Evolutionary conservation across 202 grass and related monocot species (phyloP), one percentile per base, ranked within the genome.

Genomic region (Panicum hallii): DNA sequence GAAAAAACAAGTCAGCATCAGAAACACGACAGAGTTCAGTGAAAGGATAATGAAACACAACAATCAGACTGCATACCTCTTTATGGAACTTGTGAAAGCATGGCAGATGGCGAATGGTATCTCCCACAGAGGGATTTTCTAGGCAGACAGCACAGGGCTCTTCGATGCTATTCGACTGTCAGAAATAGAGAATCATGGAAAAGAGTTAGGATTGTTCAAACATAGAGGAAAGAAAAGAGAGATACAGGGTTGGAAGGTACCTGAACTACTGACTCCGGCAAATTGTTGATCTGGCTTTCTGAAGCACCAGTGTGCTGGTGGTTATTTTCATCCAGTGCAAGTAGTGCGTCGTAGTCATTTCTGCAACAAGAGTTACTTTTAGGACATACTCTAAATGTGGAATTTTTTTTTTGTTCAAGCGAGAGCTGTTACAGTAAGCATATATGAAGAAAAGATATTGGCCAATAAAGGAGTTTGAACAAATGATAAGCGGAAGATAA

Each of bases 21-120:
- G 75, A 75, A 70, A 63, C 45, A 41, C 23, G 38, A 45, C 20
- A 81, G 67, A 17, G 77, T 54, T 56, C 47, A 70, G 26, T 15
- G 10, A 50, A 79, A 79, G 19, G 63, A 64, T 38, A 72, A 73
- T 55, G 49, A 73, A 63, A 56, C 23, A 17, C 60, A 26, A 73
- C 54, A 74, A 52, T 13, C 52, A 17, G 58, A 83, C 16, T 17
- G 54, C 74, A 57, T 87, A 95, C 91, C 44, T 98, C 87, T 93
- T 98, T 93, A 77, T 98, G 95, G 65, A 98, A 98, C 85, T 90
- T 93, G 50, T 98, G 95, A 63, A 95, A 87, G 93, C 95, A 98
- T 80, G 91, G 93, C 56, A 98, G 72, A 90, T 93, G 93, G 44
- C 89, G 89, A 32, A 98, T 89, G 72, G 87, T 93, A 52, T 93